Base-by-base conservation (phyloP, 2,329 filamentous ascomycete genomes). In the Emericellopsis atlantica region DNA sequence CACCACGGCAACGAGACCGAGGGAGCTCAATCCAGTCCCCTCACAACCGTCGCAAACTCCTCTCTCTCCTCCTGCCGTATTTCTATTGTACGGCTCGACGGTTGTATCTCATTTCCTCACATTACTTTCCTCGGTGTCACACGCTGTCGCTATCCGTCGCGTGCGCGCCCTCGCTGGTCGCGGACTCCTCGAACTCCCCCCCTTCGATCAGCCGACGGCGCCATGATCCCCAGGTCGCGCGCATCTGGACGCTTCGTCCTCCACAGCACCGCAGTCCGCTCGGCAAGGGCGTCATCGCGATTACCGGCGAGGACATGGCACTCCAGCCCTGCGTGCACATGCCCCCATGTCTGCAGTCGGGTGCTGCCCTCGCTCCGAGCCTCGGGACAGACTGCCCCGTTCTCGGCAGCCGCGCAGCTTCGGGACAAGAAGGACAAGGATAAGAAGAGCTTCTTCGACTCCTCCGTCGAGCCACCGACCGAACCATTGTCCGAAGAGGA, bases 401-500 rank as follows among this genome's bases (percentile, higher is more conserved):
- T 66, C 47, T 63, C 62, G 21, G 65, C 62, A 16, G 53, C 55
- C 23, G 48, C 52, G 41, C 48, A 49, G 31, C 44, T 60, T 24
- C 47, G 51, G 32, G 65, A 62, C 39, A 59, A 64, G 34, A 48
- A 61, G 43, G 40, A 50, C 32, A 54, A 51, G 21, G 55, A 57
- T 33, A 68, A 70, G 44, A 61, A 57, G 5, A 64, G 65, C 16
- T 74, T 74, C 47, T 72, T 76, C 44, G 68, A 76, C 47, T 61
- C 64, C 7, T 51, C 65, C 6, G 58, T 65, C 39, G 60, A 62
- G 43, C 51, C 55, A 16, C 40, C 54, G 10, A 60, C 59, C 18
- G 67, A 72, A 46, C 65, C 70, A 0, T 58, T 76, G 9, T 65
- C 69, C 7, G 70, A 74, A 41, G 69, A 75, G 45, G 70, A 74